Evolutionary conservation across 2,329 filamentous ascomycete genomes (phyloP), one percentile per base, ranked within the genome.

Genomic region (Emergomyces orientalis): DNA sequence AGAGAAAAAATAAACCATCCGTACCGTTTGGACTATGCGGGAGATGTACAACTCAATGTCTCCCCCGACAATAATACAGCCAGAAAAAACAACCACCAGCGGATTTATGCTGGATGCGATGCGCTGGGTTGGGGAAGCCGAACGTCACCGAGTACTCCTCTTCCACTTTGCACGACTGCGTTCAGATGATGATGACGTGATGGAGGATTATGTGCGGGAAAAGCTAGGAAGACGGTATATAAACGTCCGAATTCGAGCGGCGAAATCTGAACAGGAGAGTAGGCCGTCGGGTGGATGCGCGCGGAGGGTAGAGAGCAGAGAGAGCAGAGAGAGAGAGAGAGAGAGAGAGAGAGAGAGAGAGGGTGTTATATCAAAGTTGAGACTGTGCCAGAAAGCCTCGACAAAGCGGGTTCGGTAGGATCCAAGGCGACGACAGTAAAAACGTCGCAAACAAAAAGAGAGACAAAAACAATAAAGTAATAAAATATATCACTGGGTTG

Each of bases 41-140:
- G 91, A 96, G 91, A 96, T 89, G 81, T 91, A 96, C 91, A 96
- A 96, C 77, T 88, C 78, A 96, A 96, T 96, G 91, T 91, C 88
- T 96, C 91, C 89, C 91, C 90, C 65, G 81, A 81, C 81, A 80
- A 77, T 9, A 62, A 76, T 74, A 76, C 77, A 79, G 78, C 76
- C 70, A 71, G 69, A 13, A n/a, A n/a, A 14, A 30, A 22, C 47
- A 49, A 49, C 39, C 19, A 17, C 13, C 9, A 11, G 27, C 25
- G 6, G 27, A 27, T 25, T 2, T 47, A 27, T 19, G 13, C 6
- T 14, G 54, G 13, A 11, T 25, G 32, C 8, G 32, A 56, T 39
- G n/a, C 47, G 22, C 11, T 4, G 47, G 11, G 22, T 11, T 11
- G 47, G 4, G 47, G 17, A 37, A 49, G 47, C 5, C 30, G 14